Evolutionary conservation across 139 green algal species (phyloP).

Genomic region (Nannochloris sp.): DNA sequence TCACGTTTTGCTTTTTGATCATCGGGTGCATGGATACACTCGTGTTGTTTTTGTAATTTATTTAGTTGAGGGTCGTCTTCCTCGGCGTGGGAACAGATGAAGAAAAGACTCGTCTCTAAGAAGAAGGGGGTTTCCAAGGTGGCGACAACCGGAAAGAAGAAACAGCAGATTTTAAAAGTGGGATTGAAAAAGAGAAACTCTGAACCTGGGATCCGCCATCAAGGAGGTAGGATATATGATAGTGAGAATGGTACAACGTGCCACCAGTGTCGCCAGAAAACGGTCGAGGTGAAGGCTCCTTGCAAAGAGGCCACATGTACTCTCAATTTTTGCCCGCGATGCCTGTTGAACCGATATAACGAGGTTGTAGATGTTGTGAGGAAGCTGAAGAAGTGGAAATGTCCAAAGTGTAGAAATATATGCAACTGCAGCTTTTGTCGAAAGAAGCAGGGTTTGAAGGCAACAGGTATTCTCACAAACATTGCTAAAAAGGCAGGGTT

Average conservation of each 20-base stretch:
- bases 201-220: constrained; percentile 27
- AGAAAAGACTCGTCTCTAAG: background rate
- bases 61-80: no score
- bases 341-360: constrained; percentile 43
- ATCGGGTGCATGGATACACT: no score
- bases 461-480: constrained; percentile 39
- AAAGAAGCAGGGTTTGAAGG: constrained; percentile 40
- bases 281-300: constrained; percentile 41
- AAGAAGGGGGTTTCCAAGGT: background rate
- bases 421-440: constrained; percentile 57
- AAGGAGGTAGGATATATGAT: constrained; percentile 49
- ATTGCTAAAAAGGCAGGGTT: constrained; percentile 38
- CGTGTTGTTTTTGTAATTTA: no score
- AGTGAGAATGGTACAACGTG: constrained; percentile 48
- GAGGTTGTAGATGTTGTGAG: constrained; percentile 28
- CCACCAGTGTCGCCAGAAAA: constrained; percentile 58
- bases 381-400: constrained; percentile 21
- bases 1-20: no score
- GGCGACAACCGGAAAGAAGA: background rate
- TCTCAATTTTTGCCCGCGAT: constrained; percentile 42
- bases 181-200: constrained; percentile 23
- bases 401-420: constrained; percentile 30
- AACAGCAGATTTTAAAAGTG: background rate
- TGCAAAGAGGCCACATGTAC: constrained; percentile 33
- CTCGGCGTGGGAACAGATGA: no score